phyloP scores from a whole-genome alignment of 352 stramenopile species.

The Phytophthora pluvialis region DNA sequence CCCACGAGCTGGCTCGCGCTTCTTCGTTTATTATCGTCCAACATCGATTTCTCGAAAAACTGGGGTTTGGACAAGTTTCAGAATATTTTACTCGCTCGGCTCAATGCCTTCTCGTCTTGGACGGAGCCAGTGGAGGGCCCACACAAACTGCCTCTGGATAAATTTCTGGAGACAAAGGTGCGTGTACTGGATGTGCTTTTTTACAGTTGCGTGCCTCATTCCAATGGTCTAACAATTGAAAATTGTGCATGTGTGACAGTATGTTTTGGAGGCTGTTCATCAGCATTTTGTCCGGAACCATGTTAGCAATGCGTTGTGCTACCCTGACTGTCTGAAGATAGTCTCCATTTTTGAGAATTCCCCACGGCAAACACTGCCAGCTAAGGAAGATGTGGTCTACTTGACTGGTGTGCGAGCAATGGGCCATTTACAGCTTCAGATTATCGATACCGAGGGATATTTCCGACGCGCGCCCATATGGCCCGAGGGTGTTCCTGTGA shows the following conservation, averaged over 20 bases:
- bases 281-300: constrained; percentile 64
- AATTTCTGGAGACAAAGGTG: constrained; percentile 50
- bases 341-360: constrained; percentile 52
- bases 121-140: constrained; percentile 29
- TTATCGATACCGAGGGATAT: constrained; percentile 18
- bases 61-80: constrained; percentile 48
- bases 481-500: constrained; percentile 34
- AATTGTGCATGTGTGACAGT: constrained; percentile 22
- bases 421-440: constrained; percentile 42
- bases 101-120: constrained; percentile 52
- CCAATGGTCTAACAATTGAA: neutral
- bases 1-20: constrained; percentile 20
- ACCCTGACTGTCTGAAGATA: constrained; percentile 43
- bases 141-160: constrained; percentile 42
- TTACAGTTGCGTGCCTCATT: neutral
- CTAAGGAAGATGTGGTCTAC: constrained; percentile 35
- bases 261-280: constrained; percentile 56
- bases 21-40: neutral
- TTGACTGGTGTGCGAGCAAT: constrained; percentile 32
- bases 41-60: neutral
- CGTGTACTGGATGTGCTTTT: constrained; percentile 2
- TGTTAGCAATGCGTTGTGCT: constrained; percentile 44
- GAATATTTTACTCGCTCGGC: constrained; percentile 32
- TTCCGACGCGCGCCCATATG: constrained; percentile 11
- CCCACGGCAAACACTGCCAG: constrained; percentile 8